phyloP scores from a whole-genome alignment of 2,329 filamentous ascomycete species.

The Talaromyces sp. region DNA sequence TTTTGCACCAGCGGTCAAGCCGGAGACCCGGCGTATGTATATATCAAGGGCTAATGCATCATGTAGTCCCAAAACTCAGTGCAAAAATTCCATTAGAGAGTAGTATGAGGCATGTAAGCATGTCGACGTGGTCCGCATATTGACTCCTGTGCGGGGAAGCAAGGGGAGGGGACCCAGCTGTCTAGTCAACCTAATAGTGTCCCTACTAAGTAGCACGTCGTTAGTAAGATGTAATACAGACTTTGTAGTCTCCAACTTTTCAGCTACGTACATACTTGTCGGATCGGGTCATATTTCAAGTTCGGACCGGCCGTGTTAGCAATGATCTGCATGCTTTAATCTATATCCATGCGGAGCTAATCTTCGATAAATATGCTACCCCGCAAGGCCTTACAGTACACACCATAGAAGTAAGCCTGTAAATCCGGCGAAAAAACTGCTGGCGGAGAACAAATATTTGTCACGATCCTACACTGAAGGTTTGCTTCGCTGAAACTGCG shows the following conservation, averaged over 20 bases:
- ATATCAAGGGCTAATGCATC: too few species aligned
- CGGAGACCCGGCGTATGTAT: not conserved
- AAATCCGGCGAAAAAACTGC: not conserved
- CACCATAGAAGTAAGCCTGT: not conserved
- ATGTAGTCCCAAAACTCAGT: too few species aligned
- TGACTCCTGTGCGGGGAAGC: constrained; percentile 3
- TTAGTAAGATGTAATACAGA: not conserved
- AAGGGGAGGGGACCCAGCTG: constrained; percentile 2
- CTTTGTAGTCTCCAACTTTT: not conserved
- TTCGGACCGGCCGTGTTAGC: not conserved
- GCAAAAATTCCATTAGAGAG: not conserved
- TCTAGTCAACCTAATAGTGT: not conserved
- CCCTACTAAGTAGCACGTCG: not conserved
- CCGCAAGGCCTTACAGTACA: not conserved
- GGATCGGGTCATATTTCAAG: not conserved
- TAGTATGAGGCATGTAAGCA: constrained; percentile 3
- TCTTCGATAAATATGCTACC: not conserved
- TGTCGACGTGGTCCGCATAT: not conserved
- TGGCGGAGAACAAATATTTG: not conserved
- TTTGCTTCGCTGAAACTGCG: not conserved
- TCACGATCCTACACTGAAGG: not conserved
- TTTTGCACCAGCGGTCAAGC: not conserved
- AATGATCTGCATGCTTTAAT: not conserved
- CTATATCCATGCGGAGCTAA: not conserved
- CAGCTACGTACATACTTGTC: not conserved